These are phyloP conservation scores for Paramecium biaurelia DNA, from an alignment of 73 alveolate species.

Conservation along the genomic window DNA sequence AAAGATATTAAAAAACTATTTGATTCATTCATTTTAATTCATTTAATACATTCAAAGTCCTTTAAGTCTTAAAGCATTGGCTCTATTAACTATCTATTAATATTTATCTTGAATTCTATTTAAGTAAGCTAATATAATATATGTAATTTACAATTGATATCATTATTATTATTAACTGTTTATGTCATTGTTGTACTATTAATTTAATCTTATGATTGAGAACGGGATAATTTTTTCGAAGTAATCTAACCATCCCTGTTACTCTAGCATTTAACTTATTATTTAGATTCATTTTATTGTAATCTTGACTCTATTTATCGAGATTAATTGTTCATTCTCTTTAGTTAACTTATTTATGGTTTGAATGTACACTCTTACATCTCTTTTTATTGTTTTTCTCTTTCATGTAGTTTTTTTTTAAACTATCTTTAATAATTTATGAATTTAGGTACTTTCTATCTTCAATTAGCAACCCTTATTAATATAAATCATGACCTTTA, in stretches of 20 bases:
- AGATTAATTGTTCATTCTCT: neutral
- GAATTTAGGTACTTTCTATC: neutral
- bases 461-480: neutral
- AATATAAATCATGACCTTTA: neutral
- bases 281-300: neutral
- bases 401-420: neutral
- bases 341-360: neutral
- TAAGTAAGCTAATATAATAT: neutral
- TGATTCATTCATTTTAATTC: neutral
- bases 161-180: neutral
- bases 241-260: neutral
- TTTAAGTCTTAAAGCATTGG: neutral
- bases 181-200: neutral
- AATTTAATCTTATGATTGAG: neutral
- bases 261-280: neutral
- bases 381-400: neutral
- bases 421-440: neutral
- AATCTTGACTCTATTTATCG: neutral
- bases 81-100: neutral
- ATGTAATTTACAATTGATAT: neutral
- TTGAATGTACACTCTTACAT: neutral
- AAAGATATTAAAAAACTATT: neutral
- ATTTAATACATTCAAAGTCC: neutral
- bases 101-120: neutral
- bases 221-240: neutral